A percentile compares a stretch with the other conserved stretches of the same genome.
These are phyloP conservation scores for Xylaria sp. DNA, from an alignment of 2,329 filamentous ascomycete species.

Conservation along the genomic window DNA sequence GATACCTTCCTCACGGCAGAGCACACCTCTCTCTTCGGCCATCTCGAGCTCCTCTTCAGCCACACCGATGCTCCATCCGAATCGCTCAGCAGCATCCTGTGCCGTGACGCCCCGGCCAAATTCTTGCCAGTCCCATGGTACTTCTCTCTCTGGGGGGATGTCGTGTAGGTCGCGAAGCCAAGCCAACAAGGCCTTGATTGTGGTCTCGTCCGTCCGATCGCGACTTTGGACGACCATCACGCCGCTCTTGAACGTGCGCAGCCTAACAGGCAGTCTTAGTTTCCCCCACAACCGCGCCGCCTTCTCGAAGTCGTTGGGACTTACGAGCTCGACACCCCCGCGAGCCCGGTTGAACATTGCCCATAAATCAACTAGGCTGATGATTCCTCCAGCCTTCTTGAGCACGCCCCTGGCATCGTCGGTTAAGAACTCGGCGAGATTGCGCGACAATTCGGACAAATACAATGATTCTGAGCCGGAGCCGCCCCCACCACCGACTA, in stretches of 20 bases:
- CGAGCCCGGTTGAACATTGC: slow-evolving; percentile 91
- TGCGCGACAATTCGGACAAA: slow-evolving; percentile 81
- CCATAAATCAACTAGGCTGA: slow-evolving; percentile 89
- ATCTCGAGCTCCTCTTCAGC: slow-evolving; percentile 95
- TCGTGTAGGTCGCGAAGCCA: slow-evolving; percentile 79
- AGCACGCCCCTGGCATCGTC: slow-evolving; percentile 81
- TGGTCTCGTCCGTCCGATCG: slow-evolving; percentile 89
- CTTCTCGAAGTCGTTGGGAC: slow-evolving; percentile 87
- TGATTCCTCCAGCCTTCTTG: slow-evolving; percentile 80
- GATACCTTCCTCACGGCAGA: slow-evolving; percentile 90
- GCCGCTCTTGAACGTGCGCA: slow-evolving; percentile 89
- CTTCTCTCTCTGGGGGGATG: slow-evolving; percentile 64
- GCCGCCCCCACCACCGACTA: slow-evolving; percentile 74
- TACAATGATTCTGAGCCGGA: slow-evolving; percentile 76
- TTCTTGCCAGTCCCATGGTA: slow-evolving; percentile 72
- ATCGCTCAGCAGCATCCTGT: slow-evolving; percentile 83
- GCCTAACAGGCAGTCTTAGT: slow-evolving; percentile 79
- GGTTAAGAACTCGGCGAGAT: slow-evolving; percentile 85
- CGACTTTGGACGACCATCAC: slow-evolving; percentile 90
- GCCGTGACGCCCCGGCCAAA: slow-evolving; percentile 89
- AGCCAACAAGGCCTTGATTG: slow-evolving; percentile 71
- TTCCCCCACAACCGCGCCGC: slow-evolving; percentile 87
- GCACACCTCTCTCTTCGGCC: slow-evolving; percentile 85
- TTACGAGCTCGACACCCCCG: slow-evolving; percentile 92
- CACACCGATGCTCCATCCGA: slow-evolving; percentile 97